phyloP scores from a whole-genome alignment of 129 eudicot species.

The Flaveria bidentis region DNA sequence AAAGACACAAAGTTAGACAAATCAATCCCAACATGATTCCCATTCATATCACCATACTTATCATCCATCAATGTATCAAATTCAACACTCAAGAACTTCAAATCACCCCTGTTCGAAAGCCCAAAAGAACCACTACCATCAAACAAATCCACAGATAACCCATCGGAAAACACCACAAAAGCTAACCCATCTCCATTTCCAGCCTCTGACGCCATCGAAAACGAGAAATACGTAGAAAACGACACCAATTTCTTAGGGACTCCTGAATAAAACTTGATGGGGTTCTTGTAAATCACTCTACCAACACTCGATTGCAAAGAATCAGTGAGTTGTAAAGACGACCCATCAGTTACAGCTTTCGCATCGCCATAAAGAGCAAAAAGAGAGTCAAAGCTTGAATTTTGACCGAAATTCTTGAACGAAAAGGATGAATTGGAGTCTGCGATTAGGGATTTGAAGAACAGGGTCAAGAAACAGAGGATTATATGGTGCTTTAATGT shows the following conservation, averaged over 20 bases:
- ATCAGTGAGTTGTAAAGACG: constrained; percentile 51
- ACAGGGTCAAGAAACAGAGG: constrained; percentile 35
- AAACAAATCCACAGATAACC: constrained; percentile 45
- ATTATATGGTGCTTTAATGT: constrained; percentile 38
- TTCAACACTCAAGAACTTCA: constrained; percentile 62
- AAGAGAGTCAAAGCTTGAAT: constrained; percentile 53
- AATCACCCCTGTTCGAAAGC: constrained; percentile 34
- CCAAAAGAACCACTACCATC: constrained; percentile 62
- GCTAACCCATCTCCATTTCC: constrained; percentile 73
- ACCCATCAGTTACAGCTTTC: constrained; percentile 42
- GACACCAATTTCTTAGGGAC: constrained; percentile 53
- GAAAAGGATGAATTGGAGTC: constrained; percentile 45
- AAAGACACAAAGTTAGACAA: constrained; percentile 47
- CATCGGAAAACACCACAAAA: constrained; percentile 62
- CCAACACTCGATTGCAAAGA: constrained; percentile 52
- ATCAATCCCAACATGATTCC: constrained; percentile 71
- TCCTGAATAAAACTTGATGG: constrained; percentile 51
- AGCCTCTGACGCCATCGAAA: constrained; percentile 48
- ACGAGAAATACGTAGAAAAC: constrained; percentile 61
- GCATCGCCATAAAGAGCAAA: constrained; percentile 70
- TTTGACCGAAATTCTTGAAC: constrained; percentile 51
- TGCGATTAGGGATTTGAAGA: constrained; percentile 45
- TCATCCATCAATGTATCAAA: constrained; percentile 60
- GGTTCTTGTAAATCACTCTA: constrained; percentile 53
- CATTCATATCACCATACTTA: constrained; percentile 60